These are phyloP conservation scores for Postia placenta DNA, from an alignment of 768 basidiomycete species.

Conservation along the genomic window DNA sequence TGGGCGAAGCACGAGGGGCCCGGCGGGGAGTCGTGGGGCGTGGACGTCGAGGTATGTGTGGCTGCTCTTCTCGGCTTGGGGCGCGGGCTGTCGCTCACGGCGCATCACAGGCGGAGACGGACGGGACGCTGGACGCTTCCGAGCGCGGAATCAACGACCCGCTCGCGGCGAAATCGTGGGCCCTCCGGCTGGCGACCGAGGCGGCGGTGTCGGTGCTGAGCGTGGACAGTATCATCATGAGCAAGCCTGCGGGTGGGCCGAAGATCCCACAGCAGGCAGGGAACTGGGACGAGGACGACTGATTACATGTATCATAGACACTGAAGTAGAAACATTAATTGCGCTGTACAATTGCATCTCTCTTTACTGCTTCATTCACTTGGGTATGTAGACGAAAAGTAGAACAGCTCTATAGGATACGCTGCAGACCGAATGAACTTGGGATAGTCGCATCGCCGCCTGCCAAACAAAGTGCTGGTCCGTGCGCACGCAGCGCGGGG, in stretches of 20 bases:
- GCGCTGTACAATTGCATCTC: neutral
- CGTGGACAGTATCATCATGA: conserved; percentile 98
- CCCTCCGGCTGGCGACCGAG: conserved; percentile 84
- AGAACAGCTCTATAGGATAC: too few species aligned
- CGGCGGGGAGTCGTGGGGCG: conserved; percentile 71
- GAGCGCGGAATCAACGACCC: conserved; percentile 75
- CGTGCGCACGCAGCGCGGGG: conserved; percentile 6
- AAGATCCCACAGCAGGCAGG: conserved; percentile 83
- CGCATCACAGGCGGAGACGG: conserved; percentile 55
- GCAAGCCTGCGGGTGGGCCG: conserved; percentile 86
- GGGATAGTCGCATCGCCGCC: too few species aligned
- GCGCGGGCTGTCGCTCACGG: conserved; percentile 1
- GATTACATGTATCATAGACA: neutral
- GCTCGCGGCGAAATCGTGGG: conserved; percentile 88
- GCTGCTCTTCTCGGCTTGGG: neutral
- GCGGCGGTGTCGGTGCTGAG: conserved; percentile 86
- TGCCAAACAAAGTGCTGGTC: conserved; percentile 9
- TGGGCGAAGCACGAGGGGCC: conserved; percentile 87
- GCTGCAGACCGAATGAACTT: too few species aligned
- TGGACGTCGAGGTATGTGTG: conserved; percentile 77
- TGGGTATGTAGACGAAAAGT: too few species aligned
- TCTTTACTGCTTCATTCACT: neutral
- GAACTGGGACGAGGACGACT: conserved; percentile 78
- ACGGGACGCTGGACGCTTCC: conserved; percentile 65
- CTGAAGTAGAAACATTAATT: neutral